Conservation (phyloP, 805 yeast species). For the Komagataella populi region DNA sequence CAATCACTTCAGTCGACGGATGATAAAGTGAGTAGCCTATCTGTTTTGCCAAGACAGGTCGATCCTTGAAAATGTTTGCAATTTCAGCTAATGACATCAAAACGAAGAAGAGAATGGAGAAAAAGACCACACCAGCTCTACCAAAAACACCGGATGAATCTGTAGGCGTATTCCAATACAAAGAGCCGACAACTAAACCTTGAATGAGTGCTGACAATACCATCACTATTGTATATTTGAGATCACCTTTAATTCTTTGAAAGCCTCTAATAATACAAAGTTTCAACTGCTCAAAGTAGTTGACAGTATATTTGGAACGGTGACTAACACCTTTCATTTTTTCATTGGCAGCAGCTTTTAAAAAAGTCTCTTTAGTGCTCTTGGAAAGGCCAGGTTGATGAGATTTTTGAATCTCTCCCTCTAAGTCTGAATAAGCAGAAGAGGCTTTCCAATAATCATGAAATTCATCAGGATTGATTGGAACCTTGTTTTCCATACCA, state of each 20-base stretch:
- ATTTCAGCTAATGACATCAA: slow-evolving; percentile 36
- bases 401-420: slow-evolving; percentile 11
- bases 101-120: slow-evolving; percentile 38
- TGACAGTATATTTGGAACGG: slow-evolving; percentile 27
- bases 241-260: slow-evolving; percentile 45
- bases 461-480: slow-evolving; percentile 51
- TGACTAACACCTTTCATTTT: slow-evolving; percentile 15
- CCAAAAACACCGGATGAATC: slow-evolving; percentile 45
- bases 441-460: slow-evolving; percentile 43
- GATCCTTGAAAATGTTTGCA: slow-evolving; percentile 28
- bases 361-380: background rate
- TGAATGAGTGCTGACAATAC: slow-evolving; percentile 35
- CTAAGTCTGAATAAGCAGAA: slow-evolving; percentile 24
- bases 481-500: slow-evolving; percentile 40
- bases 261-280: slow-evolving; percentile 35
- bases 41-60: slow-evolving; percentile 58
- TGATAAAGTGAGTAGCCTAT: slow-evolving; percentile 58
- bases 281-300: slow-evolving; percentile 32
- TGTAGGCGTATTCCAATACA: slow-evolving; percentile 38
- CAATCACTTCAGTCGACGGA: slow-evolving; percentile 63
- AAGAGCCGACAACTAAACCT: slow-evolving; percentile 50
- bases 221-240: slow-evolving; percentile 30
- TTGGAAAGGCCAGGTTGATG: slow-evolving; percentile 12
- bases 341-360: slow-evolving; percentile 19
- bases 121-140: slow-evolving; percentile 52